Conservation (phyloP, 495 filamentous ascomycete genomes). For the Podospora comata region DNA sequence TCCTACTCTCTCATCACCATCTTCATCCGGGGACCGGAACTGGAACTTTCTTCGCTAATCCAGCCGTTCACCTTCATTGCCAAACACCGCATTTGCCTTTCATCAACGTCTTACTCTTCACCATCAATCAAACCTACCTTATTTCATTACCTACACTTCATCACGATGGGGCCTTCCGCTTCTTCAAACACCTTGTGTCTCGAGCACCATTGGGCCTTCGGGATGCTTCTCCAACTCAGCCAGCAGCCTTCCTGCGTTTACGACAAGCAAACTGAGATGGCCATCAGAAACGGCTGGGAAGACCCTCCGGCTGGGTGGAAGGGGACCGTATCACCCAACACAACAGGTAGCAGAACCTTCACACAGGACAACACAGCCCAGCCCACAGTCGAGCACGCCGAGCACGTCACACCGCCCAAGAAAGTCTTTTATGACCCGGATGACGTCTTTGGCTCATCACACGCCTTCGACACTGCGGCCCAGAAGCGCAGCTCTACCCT, state of each 20-base stretch:
- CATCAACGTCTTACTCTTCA: too few relatives aligned
- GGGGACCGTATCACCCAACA: neutral
- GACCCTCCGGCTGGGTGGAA: neutral
- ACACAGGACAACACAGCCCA: neutral
- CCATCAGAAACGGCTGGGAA: neutral
- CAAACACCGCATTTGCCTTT: too few relatives aligned
- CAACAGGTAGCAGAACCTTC: too few relatives aligned
- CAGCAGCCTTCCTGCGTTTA: neutral
- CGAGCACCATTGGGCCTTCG: neutral
- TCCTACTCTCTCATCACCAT: neutral
- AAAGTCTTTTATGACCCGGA: neutral
- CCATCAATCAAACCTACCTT: too few relatives aligned
- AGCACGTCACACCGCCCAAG: neutral
- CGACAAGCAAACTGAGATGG: too few relatives aligned
- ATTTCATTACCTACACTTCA: too few relatives aligned
- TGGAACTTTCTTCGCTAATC: too few relatives aligned
- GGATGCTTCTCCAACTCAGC: neutral
- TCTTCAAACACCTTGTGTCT: neutral
- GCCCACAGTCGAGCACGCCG: neutral
- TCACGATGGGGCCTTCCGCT: too few relatives aligned
- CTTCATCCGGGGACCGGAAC: too few relatives aligned
- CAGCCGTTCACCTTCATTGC: too few relatives aligned
- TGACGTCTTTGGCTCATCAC: too few relatives aligned
- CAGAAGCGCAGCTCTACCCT: neutral
- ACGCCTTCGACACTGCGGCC: too few relatives aligned